A percentile compares a stretch with the other conserved stretches of the same genome.
Conservation (phyloP, 441 rosid genomes). For the Populus hybrid region DNA sequence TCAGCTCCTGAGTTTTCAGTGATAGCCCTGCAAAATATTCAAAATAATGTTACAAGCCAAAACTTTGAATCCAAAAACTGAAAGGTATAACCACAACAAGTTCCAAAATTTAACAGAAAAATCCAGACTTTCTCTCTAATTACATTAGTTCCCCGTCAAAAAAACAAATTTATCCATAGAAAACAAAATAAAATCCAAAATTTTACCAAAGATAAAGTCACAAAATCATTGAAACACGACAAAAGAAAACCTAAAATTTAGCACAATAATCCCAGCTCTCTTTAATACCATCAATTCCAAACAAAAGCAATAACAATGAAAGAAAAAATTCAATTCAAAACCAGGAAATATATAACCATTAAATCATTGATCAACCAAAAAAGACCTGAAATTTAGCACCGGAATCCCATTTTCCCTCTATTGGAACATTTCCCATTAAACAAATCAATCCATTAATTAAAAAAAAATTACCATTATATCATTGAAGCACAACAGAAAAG, state of each 20-base stretch:
- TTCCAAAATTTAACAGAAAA: not conserved
- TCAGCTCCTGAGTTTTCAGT: constrained; percentile 88
- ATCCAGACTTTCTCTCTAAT: not conserved
- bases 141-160: not conserved
- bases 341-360: not conserved
- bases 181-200: not conserved
- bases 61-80: not conserved
- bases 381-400: not conserved
- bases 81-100: not conserved
- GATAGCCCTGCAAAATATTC: constrained; percentile 70
- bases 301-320: not conserved
- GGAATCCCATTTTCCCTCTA: not conserved
- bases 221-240: not conserved
- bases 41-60: constrained; percentile 4
- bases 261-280: not conserved
- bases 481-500: not conserved
- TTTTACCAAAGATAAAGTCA: not conserved
- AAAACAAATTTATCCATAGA: not conserved
- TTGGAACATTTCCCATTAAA: not conserved
- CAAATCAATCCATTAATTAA: not conserved
- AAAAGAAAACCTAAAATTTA: not conserved
- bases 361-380: too few relatives aligned
- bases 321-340: too few relatives aligned
- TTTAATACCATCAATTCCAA: not conserved
- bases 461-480: not conserved